Evolutionary conservation across 2,329 filamentous ascomycete species (phyloP).

Genomic region (Aspergillus ochraceoroseus): DNA sequence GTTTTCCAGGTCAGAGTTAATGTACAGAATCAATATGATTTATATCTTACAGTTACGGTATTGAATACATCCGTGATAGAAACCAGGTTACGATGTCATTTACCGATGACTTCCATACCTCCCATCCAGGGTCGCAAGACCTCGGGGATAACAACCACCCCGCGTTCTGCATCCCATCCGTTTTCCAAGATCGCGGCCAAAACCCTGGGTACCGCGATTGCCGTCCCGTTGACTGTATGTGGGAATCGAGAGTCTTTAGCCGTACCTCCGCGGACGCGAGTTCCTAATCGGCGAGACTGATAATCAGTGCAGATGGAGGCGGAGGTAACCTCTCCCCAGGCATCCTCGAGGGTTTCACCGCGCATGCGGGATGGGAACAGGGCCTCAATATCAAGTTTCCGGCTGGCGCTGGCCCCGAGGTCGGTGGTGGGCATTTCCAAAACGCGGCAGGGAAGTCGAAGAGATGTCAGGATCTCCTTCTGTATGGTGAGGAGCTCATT

Average conservation of each 20-base stretch:
- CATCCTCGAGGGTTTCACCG: slow-evolving; percentile 47
- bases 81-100: slow-evolving; percentile 4
- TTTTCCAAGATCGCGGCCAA: slow-evolving; percentile 86
- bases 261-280: slow-evolving; percentile 57
- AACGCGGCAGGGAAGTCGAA: slow-evolving; percentile 79
- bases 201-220: slow-evolving; percentile 82
- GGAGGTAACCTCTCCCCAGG: slow-evolving; percentile 91
- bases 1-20: background rate
- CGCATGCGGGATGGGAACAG: slow-evolving; percentile 75
- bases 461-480: slow-evolving; percentile 69
- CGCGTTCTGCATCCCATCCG: slow-evolving; percentile 69
- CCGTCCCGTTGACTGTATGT: slow-evolving; percentile 90
- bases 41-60: slow-evolving; percentile 7
- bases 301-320: slow-evolving; percentile 93
- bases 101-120: slow-evolving; percentile 60
- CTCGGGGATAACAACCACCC: slow-evolving; percentile 69
- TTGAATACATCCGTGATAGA: slow-evolving; percentile 2
- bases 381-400: slow-evolving; percentile 91
- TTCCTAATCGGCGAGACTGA: slow-evolving; percentile 76
- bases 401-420: slow-evolving; percentile 77
- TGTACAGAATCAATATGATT: slow-evolving; percentile 1
- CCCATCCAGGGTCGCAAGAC: slow-evolving; percentile 82
- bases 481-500: slow-evolving; percentile 84
- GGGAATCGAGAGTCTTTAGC: slow-evolving; percentile 61
- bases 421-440: slow-evolving; percentile 89